Conservation (phyloP, 768 basidiomycete species). For the Leccinum variicolor region DNA sequence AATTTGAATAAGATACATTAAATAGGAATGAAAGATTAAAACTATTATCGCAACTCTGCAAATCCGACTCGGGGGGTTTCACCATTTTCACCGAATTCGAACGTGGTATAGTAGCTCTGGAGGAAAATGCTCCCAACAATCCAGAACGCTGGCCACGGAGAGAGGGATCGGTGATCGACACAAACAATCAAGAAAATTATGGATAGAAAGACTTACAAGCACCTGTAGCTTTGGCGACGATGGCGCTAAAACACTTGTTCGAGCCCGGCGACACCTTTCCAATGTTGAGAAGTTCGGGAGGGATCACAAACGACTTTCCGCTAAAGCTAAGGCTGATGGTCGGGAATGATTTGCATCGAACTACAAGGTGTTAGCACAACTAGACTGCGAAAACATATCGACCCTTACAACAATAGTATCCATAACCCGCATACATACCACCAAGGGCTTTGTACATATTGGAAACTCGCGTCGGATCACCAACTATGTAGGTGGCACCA, state of each 20-base stretch:
- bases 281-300: not conserved
- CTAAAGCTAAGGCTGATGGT: not conserved
- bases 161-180: not conserved
- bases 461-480: too few species aligned
- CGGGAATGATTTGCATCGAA: not conserved
- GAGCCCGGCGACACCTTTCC: not conserved
- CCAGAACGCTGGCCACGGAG: not conserved
- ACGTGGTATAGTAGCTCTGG: not conserved
- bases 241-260: not conserved
- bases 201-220: not conserved
- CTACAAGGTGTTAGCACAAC: not conserved
- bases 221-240: not conserved
- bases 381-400: not conserved
- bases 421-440: too few species aligned
- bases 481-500: not conserved
- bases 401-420: not conserved
- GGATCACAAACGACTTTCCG: not conserved
- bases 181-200: not conserved
- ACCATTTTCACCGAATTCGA: not conserved
- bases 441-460: too few species aligned
- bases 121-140: not conserved
- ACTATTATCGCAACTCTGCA: not conserved
- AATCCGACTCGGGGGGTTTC: not conserved
- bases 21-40: not conserved
- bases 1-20: not conserved